Conservation (phyloP, 2,329 filamentous ascomycete species). For the Penicillium occitanis region DNA sequence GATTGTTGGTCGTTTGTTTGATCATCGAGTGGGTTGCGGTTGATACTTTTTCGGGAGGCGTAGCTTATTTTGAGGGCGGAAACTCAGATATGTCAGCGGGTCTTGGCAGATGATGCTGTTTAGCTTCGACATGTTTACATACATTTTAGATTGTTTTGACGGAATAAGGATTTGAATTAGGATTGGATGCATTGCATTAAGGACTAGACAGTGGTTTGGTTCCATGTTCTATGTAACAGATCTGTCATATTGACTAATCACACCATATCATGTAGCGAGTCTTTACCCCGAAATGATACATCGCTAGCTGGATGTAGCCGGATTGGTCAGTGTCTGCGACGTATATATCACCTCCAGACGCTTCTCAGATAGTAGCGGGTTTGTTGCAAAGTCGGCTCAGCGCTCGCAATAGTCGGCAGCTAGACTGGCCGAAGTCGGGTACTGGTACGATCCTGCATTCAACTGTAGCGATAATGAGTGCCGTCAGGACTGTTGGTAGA, state of each 20-base stretch:
- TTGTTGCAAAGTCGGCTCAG: neutral
- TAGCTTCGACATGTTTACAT: too few relatives aligned
- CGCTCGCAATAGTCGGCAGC: neutral
- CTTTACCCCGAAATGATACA: neutral
- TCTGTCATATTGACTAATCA: neutral
- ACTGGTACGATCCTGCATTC: neutral
- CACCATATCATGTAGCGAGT: neutral
- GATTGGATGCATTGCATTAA: too few relatives aligned
- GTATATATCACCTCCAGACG: too few relatives aligned
- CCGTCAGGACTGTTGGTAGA: too few relatives aligned
- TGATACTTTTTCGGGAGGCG: neutral
- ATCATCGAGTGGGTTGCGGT: neutral
- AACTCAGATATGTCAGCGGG: constrained; percentile 5
- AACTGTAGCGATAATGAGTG: too few relatives aligned
- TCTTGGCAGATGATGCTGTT: constrained; percentile 2
- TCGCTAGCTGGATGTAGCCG: neutral
- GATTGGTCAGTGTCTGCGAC: neutral
- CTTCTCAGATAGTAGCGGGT: too few relatives aligned
- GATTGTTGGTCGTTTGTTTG: neutral
- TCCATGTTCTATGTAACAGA: too few relatives aligned
- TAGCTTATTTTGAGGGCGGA: neutral
- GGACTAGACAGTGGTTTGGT: too few relatives aligned
- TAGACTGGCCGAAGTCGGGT: neutral
- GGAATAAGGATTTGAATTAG: too few relatives aligned
- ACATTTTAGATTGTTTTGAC: neutral